A percentile compares a stretch with the other conserved stretches of the same genome.
Evolutionary conservation across 352 stramenopile species (phyloP).

Genomic region (Phytophthora multivora): DNA sequence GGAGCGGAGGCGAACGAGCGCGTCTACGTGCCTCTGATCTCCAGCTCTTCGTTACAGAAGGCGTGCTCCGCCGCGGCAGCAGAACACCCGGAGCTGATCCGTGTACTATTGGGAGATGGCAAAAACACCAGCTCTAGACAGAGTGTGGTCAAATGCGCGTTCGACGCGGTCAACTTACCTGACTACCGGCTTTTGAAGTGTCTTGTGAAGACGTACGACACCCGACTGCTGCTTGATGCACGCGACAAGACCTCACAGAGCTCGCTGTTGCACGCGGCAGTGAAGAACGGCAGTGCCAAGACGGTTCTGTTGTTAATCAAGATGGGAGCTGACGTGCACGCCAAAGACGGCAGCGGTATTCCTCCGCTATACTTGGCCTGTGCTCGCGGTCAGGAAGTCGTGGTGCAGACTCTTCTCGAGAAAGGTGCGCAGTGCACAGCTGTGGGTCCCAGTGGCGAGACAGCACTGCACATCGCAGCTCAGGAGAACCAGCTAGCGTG

Average conservation of each 20-base stretch:
- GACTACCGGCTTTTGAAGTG: constrained; percentile 63
- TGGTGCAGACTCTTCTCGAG: constrained; percentile 65
- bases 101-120: constrained; percentile 57
- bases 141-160: constrained; percentile 46
- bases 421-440: constrained; percentile 54
- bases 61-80: constrained; percentile 54
- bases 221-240: constrained; percentile 46
- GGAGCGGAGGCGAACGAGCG: constrained; percentile 25
- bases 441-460: constrained; percentile 77
- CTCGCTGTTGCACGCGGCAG: constrained; percentile 66
- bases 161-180: constrained; percentile 50
- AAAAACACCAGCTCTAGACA: constrained; percentile 32
- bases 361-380: constrained; percentile 78
- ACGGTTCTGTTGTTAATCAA: constrained; percentile 64
- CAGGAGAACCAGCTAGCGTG: constrained; percentile 84
- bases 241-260: constrained; percentile 50
- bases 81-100: constrained; percentile 48
- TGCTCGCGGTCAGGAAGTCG: constrained; percentile 63
- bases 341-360: constrained; percentile 66
- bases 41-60: constrained; percentile 43
- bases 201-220: constrained; percentile 54
- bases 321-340: constrained; percentile 67
- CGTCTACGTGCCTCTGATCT: constrained; percentile 37
- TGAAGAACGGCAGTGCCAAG: constrained; percentile 59
- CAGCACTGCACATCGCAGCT: constrained; percentile 75